These are phyloP conservation scores for Ormosia semicastrata DNA, from an alignment of 306 rosid genomes.

Conservation along the genomic window DNA sequence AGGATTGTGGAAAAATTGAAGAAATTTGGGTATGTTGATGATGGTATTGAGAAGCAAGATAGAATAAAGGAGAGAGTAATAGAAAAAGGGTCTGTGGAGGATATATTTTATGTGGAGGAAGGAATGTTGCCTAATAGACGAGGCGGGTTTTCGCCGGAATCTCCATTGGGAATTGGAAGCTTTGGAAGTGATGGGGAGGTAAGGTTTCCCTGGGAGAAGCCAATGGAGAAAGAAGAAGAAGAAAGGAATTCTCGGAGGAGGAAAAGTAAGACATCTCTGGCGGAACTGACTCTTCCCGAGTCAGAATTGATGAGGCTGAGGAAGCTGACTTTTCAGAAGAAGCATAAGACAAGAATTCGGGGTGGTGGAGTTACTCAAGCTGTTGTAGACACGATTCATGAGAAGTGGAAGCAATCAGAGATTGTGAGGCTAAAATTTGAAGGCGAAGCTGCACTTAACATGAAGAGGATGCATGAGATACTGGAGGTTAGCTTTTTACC, in stretches of 20 bases:
- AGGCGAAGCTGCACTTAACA: conserved; percentile 92
- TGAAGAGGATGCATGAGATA: conserved; percentile 95
- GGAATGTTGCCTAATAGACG: conserved; percentile 79
- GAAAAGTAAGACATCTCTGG: conserved; percentile 62
- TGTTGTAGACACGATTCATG: conserved; percentile 86
- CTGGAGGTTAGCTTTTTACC: conserved; percentile 71
- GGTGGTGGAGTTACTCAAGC: conserved; percentile 83
- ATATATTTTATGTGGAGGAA: conserved; percentile 79
- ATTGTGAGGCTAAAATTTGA: conserved; percentile 86
- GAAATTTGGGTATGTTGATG: conserved; percentile 74
- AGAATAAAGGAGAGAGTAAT: conserved; percentile 41
- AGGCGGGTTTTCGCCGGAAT: conserved; percentile 77
- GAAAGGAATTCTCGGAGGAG: conserved; percentile 34
- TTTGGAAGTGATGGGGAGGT: conserved; percentile 72
- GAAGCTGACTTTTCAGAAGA: conserved; percentile 80
- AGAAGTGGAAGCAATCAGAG: conserved; percentile 80
- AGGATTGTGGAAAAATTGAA: conserved; percentile 81
- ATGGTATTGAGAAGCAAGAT: conserved; percentile 35
- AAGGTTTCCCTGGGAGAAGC: conserved; percentile 95
- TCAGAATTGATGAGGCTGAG: conserved; percentile 84
- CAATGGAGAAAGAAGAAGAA: conserved; percentile 45
- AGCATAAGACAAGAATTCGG: conserved; percentile 90
- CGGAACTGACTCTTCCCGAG: conserved; percentile 91
- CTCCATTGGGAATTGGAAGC: conserved; percentile 63
- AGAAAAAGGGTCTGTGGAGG: conserved; percentile 94